Percentiles rank a stretch among this genome's conserved stretches.
Conservation (phyloP, 2,329 filamentous ascomycete genomes). For the Pseudogymnoascus destructans region DNA sequence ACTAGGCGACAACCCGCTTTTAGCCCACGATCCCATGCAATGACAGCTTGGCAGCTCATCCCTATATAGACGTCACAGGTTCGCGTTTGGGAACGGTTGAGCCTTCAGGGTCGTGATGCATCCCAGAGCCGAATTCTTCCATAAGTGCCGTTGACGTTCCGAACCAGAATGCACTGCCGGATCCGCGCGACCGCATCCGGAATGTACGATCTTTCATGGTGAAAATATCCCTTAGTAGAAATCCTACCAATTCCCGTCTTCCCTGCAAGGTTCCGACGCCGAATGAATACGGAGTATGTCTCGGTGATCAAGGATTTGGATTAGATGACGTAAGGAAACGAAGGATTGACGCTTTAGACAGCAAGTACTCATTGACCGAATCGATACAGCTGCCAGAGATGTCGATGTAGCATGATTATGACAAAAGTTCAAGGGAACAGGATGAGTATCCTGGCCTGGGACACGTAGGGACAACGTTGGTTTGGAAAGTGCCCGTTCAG, state of each 20-base stretch:
- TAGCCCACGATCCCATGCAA: not conserved
- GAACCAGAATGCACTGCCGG: not conserved
- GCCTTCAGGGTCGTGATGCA: not conserved
- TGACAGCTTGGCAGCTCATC: not conserved
- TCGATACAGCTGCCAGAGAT: not conserved
- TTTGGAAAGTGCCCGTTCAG: not conserved
- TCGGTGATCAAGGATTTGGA: not conserved
- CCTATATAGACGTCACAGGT: not conserved
- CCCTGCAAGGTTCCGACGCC: not conserved
- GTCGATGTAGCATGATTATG: not conserved
- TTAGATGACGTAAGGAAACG: not conserved
- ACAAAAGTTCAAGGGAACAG: not conserved
- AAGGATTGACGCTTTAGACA: not conserved
- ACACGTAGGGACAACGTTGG: not conserved
- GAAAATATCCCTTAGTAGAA: not conserved
- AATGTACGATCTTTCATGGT: not conserved
- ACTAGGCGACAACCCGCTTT: not conserved
- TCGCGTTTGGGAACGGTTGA: not conserved
- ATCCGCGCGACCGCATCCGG: not conserved
- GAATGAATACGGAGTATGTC: not conserved
- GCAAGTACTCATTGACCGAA: not conserved
- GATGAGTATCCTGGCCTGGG: not conserved
- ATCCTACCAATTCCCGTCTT: not conserved
- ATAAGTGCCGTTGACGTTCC: not conserved
- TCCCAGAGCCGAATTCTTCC: not conserved